Percentiles rank a stretch among this genome's conserved stretches.
These are phyloP conservation scores for Juncus effusus DNA, from an alignment of 176 grass and related monocot species.

Conservation along the genomic window DNA sequence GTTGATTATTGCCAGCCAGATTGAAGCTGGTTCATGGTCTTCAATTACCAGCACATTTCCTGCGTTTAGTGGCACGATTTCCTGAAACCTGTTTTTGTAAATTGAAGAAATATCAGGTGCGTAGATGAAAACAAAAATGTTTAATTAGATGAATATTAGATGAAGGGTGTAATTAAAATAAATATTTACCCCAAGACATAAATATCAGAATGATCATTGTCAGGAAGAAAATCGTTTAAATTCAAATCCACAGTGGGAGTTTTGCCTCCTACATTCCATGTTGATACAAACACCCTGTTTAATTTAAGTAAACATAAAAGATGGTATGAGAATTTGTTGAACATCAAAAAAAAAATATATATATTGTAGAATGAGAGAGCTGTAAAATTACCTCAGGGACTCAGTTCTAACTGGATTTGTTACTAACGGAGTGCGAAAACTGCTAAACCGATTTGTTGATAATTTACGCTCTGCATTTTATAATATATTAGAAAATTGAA, in stretches of 20 bases:
- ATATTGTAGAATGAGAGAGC: no score
- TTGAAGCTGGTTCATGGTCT: conserved; percentile 75
- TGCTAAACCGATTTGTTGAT: conserved; percentile 46
- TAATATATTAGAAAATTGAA: conserved; percentile 30
- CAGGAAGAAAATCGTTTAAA: conserved; percentile 61
- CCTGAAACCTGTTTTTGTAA: conserved; percentile 70
- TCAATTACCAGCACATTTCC: conserved; percentile 87
- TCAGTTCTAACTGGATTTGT: conserved; percentile 48
- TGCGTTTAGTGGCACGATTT: conserved; percentile 94
- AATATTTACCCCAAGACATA: conserved; percentile 63
- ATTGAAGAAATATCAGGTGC: conserved; percentile 14
- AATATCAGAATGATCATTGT: conserved; percentile 61
- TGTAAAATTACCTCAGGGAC: conserved; percentile 47
- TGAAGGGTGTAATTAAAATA: neutral
- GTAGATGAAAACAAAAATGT: neutral
- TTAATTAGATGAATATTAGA: conserved; percentile 10
- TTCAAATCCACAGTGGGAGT: conserved; percentile 43
- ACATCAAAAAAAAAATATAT: no score
- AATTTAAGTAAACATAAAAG: neutral
- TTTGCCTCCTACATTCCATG: conserved; percentile 87
- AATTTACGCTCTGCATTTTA: conserved; percentile 45
- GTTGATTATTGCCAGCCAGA: conserved; percentile 76
- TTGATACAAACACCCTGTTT: conserved; percentile 63
- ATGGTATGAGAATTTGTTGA: no score
- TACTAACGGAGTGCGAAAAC: conserved; percentile 47